Percentiles rank a stretch among this genome's conserved stretches.
These are phyloP conservation scores for Colletotrichum eremochloae DNA, from an alignment of 2,329 filamentous ascomycete species.

Conservation along the genomic window DNA sequence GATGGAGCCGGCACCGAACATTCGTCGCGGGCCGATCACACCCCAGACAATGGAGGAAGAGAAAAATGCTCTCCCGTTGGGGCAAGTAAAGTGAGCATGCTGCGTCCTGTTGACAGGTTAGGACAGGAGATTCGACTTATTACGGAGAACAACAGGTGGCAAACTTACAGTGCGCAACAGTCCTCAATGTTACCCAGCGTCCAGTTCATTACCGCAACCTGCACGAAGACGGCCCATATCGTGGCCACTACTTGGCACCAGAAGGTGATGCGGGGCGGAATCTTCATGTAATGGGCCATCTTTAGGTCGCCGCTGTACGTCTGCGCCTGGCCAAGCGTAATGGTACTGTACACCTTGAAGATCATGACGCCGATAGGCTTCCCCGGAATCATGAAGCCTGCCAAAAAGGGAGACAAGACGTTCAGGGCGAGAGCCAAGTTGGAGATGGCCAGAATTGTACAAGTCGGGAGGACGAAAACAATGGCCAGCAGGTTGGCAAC, in stretches of 20 bases:
- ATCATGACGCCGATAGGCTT: conserved; percentile 54
- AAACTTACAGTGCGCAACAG: conserved; percentile 52
- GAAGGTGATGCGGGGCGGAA: conserved; percentile 70
- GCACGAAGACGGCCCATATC: conserved; percentile 57
- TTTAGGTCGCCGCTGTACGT: conserved; percentile 61
- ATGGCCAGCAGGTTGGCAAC: conserved; percentile 54
- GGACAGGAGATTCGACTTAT: neutral
- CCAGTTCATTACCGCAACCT: conserved; percentile 54
- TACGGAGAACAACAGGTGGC: neutral
- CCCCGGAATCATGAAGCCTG: conserved; percentile 65
- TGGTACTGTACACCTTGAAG: conserved; percentile 51
- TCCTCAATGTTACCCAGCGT: conserved; percentile 59
- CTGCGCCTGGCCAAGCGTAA: conserved; percentile 46
- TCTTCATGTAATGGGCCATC: conserved; percentile 64
- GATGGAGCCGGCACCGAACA: conserved; percentile 62
- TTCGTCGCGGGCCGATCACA: conserved; percentile 67
- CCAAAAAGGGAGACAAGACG: conserved; percentile 62
- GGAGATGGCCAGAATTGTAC: conserved; percentile 36
- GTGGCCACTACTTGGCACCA: conserved; percentile 72
- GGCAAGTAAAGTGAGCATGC: conserved; percentile 57
- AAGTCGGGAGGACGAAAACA: conserved; percentile 61
- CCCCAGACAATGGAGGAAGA: conserved; percentile 70
- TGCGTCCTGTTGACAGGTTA: conserved; percentile 54
- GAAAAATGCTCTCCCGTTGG: conserved; percentile 60
- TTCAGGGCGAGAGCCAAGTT: conserved; percentile 52